These are phyloP conservation scores for Neofusicoccum ribis DNA, from an alignment of 2,329 filamentous ascomycete species.

Conservation along the genomic window DNA sequence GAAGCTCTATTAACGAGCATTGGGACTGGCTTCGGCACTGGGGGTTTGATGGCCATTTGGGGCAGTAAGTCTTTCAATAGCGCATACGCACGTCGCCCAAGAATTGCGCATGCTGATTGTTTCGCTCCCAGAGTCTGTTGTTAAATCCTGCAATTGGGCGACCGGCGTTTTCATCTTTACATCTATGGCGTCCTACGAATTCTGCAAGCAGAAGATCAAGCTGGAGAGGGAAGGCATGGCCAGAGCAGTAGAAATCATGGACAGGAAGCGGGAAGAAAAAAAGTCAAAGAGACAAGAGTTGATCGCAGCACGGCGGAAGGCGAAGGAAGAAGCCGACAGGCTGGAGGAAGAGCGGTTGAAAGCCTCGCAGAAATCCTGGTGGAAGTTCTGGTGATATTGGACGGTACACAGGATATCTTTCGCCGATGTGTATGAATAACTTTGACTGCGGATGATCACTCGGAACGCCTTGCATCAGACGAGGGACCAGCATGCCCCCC, in stretches of 20 bases:
- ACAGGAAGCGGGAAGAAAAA: conserved; percentile 61
- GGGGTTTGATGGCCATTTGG: conserved; percentile 71
- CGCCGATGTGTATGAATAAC: background rate
- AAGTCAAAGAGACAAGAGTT: conserved; percentile 45
- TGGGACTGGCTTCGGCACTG: conserved; percentile 72
- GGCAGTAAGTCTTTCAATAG: conserved; percentile 59
- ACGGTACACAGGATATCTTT: background rate
- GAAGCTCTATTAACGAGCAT: conserved; percentile 84
- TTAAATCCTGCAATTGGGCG: conserved; percentile 78
- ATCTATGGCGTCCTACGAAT: conserved; percentile 76
- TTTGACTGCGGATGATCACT: background rate
- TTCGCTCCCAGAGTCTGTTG: conserved; percentile 56
- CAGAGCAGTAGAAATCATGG: conserved; percentile 78
- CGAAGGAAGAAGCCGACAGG: conserved; percentile 45
- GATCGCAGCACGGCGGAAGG: conserved; percentile 41
- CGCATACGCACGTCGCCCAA: background rate
- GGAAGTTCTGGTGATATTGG: conserved; percentile 18
- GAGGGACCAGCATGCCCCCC: no score
- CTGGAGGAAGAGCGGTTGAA: conserved; percentile 28
- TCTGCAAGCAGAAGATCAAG: conserved; percentile 73
- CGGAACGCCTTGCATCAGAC: no score
- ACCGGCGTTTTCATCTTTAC: conserved; percentile 72
- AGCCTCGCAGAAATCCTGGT: conserved; percentile 37
- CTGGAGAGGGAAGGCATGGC: conserved; percentile 82
- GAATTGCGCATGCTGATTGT: conserved; percentile 22